Base-by-base conservation (phyloP, 306 rosid species). In the Prosopis cineraria region DNA sequence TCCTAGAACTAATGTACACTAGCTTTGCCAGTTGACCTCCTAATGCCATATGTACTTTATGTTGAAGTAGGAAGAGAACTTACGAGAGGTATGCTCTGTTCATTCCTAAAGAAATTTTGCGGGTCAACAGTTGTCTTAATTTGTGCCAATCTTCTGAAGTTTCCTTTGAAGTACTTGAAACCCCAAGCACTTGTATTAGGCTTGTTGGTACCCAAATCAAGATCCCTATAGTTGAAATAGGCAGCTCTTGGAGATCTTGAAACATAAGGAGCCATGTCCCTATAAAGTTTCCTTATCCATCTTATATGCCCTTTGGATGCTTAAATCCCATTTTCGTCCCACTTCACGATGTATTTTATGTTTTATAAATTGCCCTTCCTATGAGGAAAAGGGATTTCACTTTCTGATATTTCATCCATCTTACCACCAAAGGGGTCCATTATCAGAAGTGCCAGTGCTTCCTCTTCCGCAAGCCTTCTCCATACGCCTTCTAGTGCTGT, bases 171-270 rank as follows among this genome's bases (percentile, higher is more conserved):
- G 65, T 72, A 72, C 65, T 84, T 86, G 41, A 53, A 20, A 1
- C 92, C 89, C 89, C 89, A 90, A 78, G 53, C 40, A 25, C 75
- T 78, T 72, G 84, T 77, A 24, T 68, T 41, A 41, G 13, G 12
- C 60, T 80, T 47, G 70, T 86, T 84, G 25, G 65, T 33, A 19
- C 91, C 90, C 56, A 90, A 44, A 58, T 85, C 86, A 81, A 90
- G 91, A 66, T 85, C 90, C 80, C 85, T 91, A 10, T 85, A 91
- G 67, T 88, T 88, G 68, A 87, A 84, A 71, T 87, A 91, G 47
- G 93, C 87, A 62, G 70, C 88, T 62, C 88, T 87, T 14, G 90
- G 96, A 65, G 34, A 5, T 40, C 44, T 82, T 31, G 93, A 89
- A 58, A 89, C 96, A 77, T 68, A 89, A 50, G 87, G 82, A 52